phyloP scores from a whole-genome alignment of 495 filamentous ascomycete species.

The Lophiotrema nucula region DNA sequence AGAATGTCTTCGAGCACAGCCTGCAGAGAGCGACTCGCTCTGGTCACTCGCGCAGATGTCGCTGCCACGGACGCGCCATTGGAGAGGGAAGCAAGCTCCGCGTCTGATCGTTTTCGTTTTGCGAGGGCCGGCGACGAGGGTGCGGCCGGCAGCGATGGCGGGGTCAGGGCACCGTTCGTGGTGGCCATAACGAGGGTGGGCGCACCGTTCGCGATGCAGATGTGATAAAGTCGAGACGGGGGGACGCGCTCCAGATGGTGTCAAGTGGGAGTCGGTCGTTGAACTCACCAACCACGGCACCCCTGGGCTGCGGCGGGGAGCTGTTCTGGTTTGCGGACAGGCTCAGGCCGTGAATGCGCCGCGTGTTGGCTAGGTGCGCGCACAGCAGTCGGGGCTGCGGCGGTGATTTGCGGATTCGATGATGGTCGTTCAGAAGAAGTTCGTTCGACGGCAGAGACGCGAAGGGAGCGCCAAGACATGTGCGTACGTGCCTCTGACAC shows the following conservation, averaged over 20 bases:
- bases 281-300: background rate
- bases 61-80: conserved; percentile 27
- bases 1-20: conserved; percentile 30
- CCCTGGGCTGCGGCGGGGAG: background rate
- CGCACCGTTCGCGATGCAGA: conserved; percentile 14
- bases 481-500: too few relatives aligned
- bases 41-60: background rate
- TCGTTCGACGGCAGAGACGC: too few relatives aligned
- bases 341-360: background rate
- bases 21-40: conserved; percentile 13
- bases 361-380: background rate
- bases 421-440: too few relatives aligned
- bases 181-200: conserved; percentile 32
- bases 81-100: conserved; percentile 8
- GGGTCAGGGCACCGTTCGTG: conserved; percentile 37
- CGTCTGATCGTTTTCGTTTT: conserved; percentile 38
- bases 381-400: background rate
- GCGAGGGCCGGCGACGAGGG: conserved; percentile 35
- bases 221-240: conserved; percentile 12
- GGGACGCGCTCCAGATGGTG: conserved; percentile 32
- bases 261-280: background rate
- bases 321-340: background rate
- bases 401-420: conserved; percentile 5
- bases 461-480: too few relatives aligned
- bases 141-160: conserved; percentile 28